These are phyloP conservation scores for Trichoderma arundinaceum DNA, from an alignment of 2,329 filamentous ascomycete species.

Conservation along the genomic window DNA sequence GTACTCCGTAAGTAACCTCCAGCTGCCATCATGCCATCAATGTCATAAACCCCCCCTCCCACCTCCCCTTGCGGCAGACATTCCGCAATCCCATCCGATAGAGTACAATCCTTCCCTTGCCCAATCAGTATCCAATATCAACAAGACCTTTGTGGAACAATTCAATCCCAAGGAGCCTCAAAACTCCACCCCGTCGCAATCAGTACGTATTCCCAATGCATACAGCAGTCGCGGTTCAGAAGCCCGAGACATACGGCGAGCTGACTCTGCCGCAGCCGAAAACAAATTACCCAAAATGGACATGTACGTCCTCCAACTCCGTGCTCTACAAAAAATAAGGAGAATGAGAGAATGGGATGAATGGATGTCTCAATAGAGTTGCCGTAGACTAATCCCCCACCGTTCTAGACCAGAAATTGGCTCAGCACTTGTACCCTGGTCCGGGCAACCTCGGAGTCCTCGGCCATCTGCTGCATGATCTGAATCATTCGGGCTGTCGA, in stretches of 20 bases:
- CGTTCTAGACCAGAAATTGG: slow-evolving; percentile 51
- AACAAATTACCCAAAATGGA: background rate
- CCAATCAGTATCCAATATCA: background rate
- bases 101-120: background rate
- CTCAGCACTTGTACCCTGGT: slow-evolving; percentile 64
- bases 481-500: slow-evolving; percentile 64
- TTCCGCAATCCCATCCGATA: background rate
- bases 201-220: background rate
- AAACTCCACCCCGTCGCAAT: slow-evolving; percentile 12
- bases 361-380: slow-evolving; percentile 13
- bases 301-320: slow-evolving; percentile 13
- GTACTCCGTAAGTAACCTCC: background rate
- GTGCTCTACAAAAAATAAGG: background rate
- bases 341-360: background rate
- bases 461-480: slow-evolving; percentile 65
- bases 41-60: background rate
- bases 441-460: slow-evolving; percentile 63
- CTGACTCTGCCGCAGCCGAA: background rate
- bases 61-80: background rate
- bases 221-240: background rate
- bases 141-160: background rate
- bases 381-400: background rate
- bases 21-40: background rate
- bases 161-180: background rate
- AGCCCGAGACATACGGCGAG: background rate